Conservation (phyloP, 2,329 filamentous ascomycete species). For the Westerdykella sp. region DNA sequence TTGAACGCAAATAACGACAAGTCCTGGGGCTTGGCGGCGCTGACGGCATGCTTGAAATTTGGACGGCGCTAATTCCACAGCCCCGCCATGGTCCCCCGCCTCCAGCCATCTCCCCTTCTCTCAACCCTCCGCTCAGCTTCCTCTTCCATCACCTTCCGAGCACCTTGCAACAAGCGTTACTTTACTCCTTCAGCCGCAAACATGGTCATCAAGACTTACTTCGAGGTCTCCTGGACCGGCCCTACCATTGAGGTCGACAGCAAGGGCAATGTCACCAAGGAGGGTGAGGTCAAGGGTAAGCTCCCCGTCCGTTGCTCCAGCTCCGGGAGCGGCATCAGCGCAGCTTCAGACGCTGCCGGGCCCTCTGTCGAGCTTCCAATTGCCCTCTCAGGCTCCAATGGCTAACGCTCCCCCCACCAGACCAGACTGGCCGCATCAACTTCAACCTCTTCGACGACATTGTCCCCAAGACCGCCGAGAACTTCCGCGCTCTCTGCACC, state of each 20-base stretch:
- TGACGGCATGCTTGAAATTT: slow-evolving; percentile 9
- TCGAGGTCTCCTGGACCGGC: slow-evolving; percentile 66
- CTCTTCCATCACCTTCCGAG: slow-evolving; percentile 20
- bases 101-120: slow-evolving; percentile 28
- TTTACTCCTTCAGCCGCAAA: slow-evolving; percentile 62
- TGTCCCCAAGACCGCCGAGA: slow-evolving; percentile 80
- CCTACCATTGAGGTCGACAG: slow-evolving; percentile 60
- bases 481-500: slow-evolving; percentile 82
- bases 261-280: slow-evolving; percentile 45
- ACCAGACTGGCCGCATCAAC: slow-evolving; percentile 71
- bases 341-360: not conserved
- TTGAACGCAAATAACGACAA: not conserved
- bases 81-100: slow-evolving; percentile 42
- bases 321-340: not conserved
- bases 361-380: no score
- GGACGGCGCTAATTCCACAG: slow-evolving; percentile 12
- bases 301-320: slow-evolving; percentile 22
- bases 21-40: slow-evolving; percentile 1
- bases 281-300: slow-evolving; percentile 53
- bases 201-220: slow-evolving; percentile 72
- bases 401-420: slow-evolving; percentile 41
- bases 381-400: slow-evolving; percentile 5
- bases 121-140: slow-evolving; percentile 29
- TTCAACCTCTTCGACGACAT: slow-evolving; percentile 82
- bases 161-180: slow-evolving; percentile 43